A percentile compares a stretch with the other conserved stretches of the same genome.
These are phyloP conservation scores for Mycena crocata DNA, from an alignment of 768 basidiomycete genomes.

Conservation along the genomic window DNA sequence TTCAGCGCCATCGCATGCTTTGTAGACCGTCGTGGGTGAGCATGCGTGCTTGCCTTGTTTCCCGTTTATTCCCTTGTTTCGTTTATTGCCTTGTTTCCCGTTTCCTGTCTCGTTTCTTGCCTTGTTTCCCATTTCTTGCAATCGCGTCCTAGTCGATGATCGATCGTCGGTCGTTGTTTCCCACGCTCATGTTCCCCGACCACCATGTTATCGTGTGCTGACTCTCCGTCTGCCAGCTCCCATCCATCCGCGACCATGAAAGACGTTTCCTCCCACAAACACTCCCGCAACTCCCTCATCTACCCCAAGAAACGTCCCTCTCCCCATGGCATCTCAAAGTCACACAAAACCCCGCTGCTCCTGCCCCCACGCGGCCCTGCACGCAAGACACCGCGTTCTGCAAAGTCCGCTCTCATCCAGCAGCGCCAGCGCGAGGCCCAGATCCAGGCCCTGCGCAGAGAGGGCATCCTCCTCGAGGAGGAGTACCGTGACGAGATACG, in stretches of 20 bases:
- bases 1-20: constrained; percentile 53
- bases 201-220: constrained; percentile 51
- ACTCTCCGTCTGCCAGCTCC: constrained; percentile 39
- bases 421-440: constrained; percentile 79
- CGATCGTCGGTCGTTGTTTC: constrained; percentile 32
- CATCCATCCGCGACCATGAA: constrained; percentile 70
- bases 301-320: constrained; percentile 91
- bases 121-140: too few relatives aligned
- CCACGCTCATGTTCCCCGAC: constrained; percentile 40
- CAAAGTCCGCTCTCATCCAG: constrained; percentile 67
- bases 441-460: constrained; percentile 73
- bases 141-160: too few relatives aligned
- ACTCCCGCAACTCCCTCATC: constrained; percentile 70
- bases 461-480: constrained; percentile 88
- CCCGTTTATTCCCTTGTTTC: constrained; percentile 10
- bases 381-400: constrained; percentile 74
- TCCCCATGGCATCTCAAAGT: constrained; percentile 80
- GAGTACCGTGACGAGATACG: constrained; percentile 96
- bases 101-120: constrained; percentile 6
- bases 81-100: constrained; percentile 37
- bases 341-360: constrained; percentile 66
- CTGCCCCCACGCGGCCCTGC: constrained; percentile 60
- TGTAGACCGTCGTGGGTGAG: constrained; percentile 52
- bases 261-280: constrained; percentile 74
- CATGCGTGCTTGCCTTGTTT: constrained; percentile 29